Conservation (phyloP, 371 early-diverging fungal species). For the Blastocladiella emersonii region DNA sequence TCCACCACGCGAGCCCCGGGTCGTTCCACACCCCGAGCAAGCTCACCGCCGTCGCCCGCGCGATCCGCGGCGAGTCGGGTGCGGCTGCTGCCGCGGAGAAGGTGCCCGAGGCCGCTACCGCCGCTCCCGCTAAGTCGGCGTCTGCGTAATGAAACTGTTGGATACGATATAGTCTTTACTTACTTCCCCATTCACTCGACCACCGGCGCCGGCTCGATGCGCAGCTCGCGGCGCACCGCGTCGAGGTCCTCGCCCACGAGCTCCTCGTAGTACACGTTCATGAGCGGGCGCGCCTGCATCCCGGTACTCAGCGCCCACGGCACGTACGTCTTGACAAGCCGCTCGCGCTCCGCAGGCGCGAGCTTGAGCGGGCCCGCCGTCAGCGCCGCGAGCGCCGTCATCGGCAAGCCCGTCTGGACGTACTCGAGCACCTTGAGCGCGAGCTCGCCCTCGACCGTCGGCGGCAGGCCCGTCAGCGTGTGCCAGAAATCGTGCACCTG, state of each 20-base stretch:
- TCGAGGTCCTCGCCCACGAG: slow-evolving; percentile 52
- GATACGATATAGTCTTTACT: no score
- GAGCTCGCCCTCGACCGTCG: slow-evolving; percentile 80
- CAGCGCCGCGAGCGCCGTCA: slow-evolving; percentile 20
- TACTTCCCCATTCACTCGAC: slow-evolving; percentile 15
- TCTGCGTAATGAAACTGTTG: no score
- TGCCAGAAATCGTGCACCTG: slow-evolving; percentile 92
- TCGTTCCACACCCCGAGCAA: no score
- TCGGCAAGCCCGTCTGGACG: slow-evolving; percentile 46
- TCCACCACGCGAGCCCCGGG: no score
- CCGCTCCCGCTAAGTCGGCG: no score
- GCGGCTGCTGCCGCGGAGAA: no score
- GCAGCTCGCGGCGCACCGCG: slow-evolving; percentile 32
- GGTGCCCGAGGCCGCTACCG: no score
- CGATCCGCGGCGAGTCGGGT: no score
- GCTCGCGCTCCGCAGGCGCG: slow-evolving; percentile 34
- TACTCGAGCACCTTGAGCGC: slow-evolving; percentile 91
- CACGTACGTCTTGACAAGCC: slow-evolving; percentile 52
- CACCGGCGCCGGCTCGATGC: slow-evolving; percentile 20
- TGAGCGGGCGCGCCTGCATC: slow-evolving; percentile 46
- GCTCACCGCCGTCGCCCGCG: no score
- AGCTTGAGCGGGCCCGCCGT: slow-evolving; percentile 63
- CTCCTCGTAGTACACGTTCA: slow-evolving; percentile 82
- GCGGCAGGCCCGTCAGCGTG: slow-evolving; percentile 65
- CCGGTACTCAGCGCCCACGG: slow-evolving; percentile 92